These are phyloP conservation scores for Skeletonema tropicum DNA, from an alignment of 108 stramenopile genomes.

Conservation along the genomic window DNA sequence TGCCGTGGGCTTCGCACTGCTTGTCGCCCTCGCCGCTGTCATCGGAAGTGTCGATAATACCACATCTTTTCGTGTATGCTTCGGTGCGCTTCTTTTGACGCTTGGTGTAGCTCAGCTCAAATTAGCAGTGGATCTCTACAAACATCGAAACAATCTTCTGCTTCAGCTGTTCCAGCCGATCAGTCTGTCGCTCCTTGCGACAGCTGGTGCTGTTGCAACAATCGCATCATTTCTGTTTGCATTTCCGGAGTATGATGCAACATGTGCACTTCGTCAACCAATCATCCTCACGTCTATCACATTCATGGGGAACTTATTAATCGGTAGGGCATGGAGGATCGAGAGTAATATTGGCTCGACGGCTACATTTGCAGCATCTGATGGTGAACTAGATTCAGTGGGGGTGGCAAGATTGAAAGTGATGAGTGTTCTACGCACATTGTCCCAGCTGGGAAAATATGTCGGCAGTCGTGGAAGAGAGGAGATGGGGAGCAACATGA, in stretches of 20 bases:
- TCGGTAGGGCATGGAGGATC: not conserved
- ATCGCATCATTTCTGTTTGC: not conserved
- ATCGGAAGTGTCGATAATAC: not conserved
- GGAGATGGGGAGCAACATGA: not conserved
- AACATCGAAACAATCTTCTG: not conserved
- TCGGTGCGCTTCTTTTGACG: not conserved
- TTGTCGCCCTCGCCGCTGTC: not conserved
- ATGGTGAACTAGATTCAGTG: too few relatives aligned
- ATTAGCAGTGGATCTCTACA: too few relatives aligned
- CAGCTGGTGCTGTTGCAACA: not conserved
- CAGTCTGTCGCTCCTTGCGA: not conserved
- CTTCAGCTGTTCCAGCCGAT: constrained; percentile 4
- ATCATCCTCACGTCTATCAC: too few relatives aligned
- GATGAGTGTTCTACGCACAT: not conserved
- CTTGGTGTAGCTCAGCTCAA: not conserved
- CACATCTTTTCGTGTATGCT: not conserved
- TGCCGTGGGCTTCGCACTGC: too few relatives aligned
- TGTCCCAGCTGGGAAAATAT: not conserved
- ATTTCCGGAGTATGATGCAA: too few relatives aligned
- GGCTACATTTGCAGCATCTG: too few relatives aligned
- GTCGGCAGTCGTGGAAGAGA: too few relatives aligned
- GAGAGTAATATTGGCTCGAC: not conserved
- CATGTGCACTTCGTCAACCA: too few relatives aligned
- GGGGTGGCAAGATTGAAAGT: too few relatives aligned
- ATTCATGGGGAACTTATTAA: too few relatives aligned